Conservation (phyloP, 805 yeast species). For the Ogataea dorogensis region DNA sequence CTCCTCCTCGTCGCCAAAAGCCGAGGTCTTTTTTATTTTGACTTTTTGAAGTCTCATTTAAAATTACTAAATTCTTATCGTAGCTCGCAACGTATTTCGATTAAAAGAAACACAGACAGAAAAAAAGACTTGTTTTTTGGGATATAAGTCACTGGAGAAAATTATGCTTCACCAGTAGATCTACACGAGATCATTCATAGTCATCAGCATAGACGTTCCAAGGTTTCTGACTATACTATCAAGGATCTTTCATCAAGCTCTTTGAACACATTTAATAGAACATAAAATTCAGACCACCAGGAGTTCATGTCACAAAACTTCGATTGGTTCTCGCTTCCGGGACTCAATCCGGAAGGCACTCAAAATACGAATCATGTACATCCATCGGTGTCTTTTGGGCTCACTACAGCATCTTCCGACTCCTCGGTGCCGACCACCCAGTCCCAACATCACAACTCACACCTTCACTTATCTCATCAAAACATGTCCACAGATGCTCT, state of each 20-base stretch:
- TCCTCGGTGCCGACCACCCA: slow-evolving; percentile 10
- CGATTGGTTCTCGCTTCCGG: slow-evolving; percentile 25
- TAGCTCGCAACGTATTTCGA: slow-evolving; percentile 5
- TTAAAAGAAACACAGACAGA: slow-evolving; percentile 4
- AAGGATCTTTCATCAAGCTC: no score
- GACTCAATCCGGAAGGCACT: slow-evolving; percentile 11
- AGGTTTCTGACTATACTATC: no score
- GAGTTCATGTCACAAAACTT: slow-evolving; percentile 21
- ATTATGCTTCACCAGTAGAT: slow-evolving; percentile 5
- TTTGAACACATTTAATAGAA: no score
- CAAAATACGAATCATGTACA: slow-evolving; percentile 31
- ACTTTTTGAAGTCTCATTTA: slow-evolving; percentile 12
- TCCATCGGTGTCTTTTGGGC: slow-evolving; percentile 53
- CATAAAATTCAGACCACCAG: not conserved
- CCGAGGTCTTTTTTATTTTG: slow-evolving; percentile 2
- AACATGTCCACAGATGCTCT: slow-evolving; percentile 6
- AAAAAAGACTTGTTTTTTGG: slow-evolving; percentile 5
- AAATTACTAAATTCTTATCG: slow-evolving; percentile 4
- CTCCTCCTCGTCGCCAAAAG: slow-evolving; percentile 5
- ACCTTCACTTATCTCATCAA: not conserved
- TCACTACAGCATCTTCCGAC: slow-evolving; percentile 19
- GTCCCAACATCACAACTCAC: slow-evolving; percentile 8
- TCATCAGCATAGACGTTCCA: not conserved
- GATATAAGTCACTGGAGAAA: slow-evolving; percentile 1
- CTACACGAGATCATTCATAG: not conserved